phyloP scores from a whole-genome alignment of 176 grass and related monocot species.

The Musa acuminata region DNA sequence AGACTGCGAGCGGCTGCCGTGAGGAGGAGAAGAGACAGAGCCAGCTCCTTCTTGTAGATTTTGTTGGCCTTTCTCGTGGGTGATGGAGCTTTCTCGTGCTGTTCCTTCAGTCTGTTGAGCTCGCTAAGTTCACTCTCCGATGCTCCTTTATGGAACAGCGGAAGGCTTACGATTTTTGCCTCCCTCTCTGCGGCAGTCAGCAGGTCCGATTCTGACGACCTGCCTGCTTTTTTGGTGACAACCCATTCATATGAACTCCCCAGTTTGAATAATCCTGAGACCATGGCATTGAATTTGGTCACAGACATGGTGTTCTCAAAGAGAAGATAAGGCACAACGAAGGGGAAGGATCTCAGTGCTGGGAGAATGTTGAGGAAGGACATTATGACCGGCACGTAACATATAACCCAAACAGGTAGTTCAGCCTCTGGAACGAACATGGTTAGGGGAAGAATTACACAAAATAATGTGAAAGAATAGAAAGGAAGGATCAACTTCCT shows the following conservation, averaged over 20 bases:
- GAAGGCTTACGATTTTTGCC: constrained; percentile 15
- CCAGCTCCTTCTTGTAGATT: constrained; percentile 76
- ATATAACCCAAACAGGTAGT: constrained; percentile 68
- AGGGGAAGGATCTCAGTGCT: constrained; percentile 63
- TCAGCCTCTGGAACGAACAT: constrained; percentile 84
- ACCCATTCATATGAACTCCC: constrained; percentile 78
- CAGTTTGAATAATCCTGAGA: constrained; percentile 65
- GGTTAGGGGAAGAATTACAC: constrained; percentile 63
- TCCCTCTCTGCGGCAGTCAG: constrained; percentile 26
- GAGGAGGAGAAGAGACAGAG: constrained; percentile 60
- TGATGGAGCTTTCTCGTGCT: constrained; percentile 13
- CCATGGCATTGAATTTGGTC: constrained; percentile 83
- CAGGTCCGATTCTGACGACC: constrained; percentile 56
- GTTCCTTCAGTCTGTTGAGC: constrained; percentile 26
- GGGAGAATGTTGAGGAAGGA: constrained; percentile 70
- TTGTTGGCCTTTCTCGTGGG: constrained; percentile 41
- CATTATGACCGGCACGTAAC: constrained; percentile 65
- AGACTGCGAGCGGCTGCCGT: constrained; percentile 56
- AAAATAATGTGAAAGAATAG: constrained; percentile 85
- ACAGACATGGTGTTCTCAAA: constrained; percentile 86
- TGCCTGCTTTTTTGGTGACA: constrained; percentile 67
- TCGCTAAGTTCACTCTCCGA: constrained; percentile 37
- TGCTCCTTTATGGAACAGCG: constrained; percentile 42
- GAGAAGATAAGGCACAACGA: constrained; percentile 78
- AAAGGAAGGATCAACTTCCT: constrained; percentile 77